Evolutionary conservation across 495 filamentous ascomycete genomes (phyloP).

Genomic region (Penicillium subrubescens): DNA sequence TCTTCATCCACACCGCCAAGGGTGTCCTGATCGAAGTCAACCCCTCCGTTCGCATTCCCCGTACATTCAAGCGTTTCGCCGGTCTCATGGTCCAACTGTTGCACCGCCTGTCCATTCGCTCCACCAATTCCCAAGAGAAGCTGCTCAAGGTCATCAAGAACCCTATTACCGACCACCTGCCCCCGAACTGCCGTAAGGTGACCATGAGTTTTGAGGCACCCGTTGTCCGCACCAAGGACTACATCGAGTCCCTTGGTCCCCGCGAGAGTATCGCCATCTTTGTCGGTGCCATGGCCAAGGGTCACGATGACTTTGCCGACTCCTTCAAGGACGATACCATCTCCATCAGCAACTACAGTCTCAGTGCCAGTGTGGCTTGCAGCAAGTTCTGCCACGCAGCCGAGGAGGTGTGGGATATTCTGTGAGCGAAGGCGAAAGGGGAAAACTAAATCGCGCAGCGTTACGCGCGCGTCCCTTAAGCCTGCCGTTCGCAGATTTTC

Average conservation of each 20-base stretch:
- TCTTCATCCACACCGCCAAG: constrained; percentile 97
- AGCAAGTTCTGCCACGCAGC: constrained; percentile 99
- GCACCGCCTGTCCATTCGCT: constrained; percentile 92
- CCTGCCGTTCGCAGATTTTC: constrained; percentile 11
- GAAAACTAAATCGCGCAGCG: constrained; percentile 15
- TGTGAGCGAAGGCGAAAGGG: constrained; percentile 49
- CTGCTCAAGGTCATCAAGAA: constrained; percentile 96
- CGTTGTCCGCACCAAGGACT: constrained; percentile 84
- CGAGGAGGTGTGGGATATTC: constrained; percentile 93
- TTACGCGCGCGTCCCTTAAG: constrained; percentile 12
- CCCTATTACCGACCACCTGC: constrained; percentile 94
- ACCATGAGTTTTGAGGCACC: constrained; percentile 90
- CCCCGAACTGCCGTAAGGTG: constrained; percentile 95
- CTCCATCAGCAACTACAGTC: constrained; percentile 95
- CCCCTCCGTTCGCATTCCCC: constrained; percentile 92
- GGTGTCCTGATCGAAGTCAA: constrained; percentile 97
- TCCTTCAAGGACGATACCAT: constrained; percentile 94
- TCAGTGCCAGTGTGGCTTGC: constrained; percentile 95
- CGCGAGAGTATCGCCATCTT: constrained; percentile 97
- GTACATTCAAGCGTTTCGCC: constrained; percentile 98
- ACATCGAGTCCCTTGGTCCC: constrained; percentile 72
- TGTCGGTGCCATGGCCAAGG: constrained; percentile 98
- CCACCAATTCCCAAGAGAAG: constrained; percentile 94
- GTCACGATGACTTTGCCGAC: constrained; percentile 93
- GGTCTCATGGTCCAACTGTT: constrained; percentile 99